Evolutionary conservation across 2,329 filamentous ascomycete genomes (phyloP).

Genomic region (Knoxdaviesia proteae): DNA sequence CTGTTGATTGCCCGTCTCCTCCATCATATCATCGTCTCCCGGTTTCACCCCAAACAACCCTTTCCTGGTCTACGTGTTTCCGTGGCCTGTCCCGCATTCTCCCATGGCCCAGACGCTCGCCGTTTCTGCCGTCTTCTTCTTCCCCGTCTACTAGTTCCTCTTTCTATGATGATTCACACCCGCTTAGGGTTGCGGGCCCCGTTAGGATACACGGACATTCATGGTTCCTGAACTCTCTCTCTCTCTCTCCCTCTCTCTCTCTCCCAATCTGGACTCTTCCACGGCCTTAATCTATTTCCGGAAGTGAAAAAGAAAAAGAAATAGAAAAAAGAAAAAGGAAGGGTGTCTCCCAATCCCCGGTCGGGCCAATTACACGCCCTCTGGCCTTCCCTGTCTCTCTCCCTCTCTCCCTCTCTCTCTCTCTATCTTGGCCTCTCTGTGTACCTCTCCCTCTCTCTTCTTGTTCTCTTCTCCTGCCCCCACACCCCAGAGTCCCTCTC

Average conservation of each 20-base stretch:
- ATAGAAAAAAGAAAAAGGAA: no score
- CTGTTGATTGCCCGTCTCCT: no score
- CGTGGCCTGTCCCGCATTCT: no score
- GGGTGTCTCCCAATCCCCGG: background rate
- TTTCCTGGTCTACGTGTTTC: no score
- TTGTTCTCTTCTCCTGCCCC: slow-evolving; percentile 4
- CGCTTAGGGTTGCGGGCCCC: no score
- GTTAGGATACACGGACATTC: no score
- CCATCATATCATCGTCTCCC: no score
- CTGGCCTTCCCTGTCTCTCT: background rate
- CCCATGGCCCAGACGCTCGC: no score
- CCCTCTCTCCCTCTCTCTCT: background rate
- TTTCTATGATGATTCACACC: background rate
- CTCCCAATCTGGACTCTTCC: background rate
- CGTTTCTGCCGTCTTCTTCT: background rate
- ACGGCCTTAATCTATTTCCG: background rate
- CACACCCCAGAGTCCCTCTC: no score
- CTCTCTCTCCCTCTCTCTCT: background rate
- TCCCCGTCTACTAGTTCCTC: background rate
- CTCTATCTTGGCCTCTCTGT: background rate
- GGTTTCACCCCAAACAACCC: no score
- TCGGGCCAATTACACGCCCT: background rate
- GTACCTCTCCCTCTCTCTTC: slow-evolving; percentile 5
- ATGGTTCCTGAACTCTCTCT: background rate
- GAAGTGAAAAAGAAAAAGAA: background rate